Evolutionary conservation across 129 eudicot genomes (phyloP).

Genomic region (Mikania micrantha): DNA sequence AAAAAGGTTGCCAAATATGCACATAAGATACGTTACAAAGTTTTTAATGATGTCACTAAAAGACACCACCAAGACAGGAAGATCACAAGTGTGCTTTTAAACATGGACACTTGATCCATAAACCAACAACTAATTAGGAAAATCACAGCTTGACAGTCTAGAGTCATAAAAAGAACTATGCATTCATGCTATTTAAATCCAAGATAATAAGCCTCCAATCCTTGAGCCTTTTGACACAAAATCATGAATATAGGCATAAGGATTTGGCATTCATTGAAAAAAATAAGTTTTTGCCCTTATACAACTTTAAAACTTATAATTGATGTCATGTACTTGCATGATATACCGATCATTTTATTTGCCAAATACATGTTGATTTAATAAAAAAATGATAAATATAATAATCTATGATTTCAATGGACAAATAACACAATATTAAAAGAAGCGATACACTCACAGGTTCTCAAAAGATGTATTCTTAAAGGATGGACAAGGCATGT

Average conservation of each 20-base stretch:
- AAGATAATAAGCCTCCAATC: background rate
- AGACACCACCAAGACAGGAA: background rate
- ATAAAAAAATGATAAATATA: background rate
- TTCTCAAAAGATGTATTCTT: slow-evolving; percentile 11
- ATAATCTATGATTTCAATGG: background rate
- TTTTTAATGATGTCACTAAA: background rate
- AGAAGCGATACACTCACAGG: slow-evolving; percentile 32
- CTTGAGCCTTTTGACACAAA: background rate
- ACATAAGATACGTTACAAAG: background rate
- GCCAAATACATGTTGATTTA: background rate
- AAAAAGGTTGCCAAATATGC: background rate
- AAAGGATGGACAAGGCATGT: slow-evolving; percentile 39
- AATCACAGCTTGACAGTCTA: background rate
- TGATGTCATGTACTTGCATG: background rate
- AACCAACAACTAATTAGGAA: background rate
- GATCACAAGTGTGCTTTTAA: background rate
- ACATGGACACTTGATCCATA: background rate
- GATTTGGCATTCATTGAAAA: background rate
- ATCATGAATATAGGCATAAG: background rate
- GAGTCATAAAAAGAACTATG: background rate
- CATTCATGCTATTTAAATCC: background rate
- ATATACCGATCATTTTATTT: background rate
- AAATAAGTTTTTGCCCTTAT: background rate
- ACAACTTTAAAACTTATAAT: background rate
- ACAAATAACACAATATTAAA: background rate